Evolutionary conservation across 352 stramenopile genomes (phyloP).

Genomic region (Pythium guiyangense): DNA sequence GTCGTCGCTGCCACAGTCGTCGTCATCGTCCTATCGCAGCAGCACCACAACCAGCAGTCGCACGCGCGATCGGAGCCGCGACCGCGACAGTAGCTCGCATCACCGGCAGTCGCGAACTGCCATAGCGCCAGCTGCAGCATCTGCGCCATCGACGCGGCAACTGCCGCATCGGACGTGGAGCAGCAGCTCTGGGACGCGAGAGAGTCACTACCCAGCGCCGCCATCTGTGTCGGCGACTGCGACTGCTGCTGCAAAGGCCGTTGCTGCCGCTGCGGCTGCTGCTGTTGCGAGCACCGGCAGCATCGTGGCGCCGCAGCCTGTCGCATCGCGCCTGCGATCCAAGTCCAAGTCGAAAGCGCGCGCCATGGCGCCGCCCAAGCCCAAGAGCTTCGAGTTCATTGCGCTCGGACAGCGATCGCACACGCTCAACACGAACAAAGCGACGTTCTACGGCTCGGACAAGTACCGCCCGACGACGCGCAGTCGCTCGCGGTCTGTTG

Average conservation of each 20-base stretch:
- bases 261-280: background rate
- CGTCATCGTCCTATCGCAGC: background rate
- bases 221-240: background rate
- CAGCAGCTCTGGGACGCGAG: background rate
- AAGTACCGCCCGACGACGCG: conserved; percentile 16
- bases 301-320: conserved; percentile 2
- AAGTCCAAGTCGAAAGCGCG: conserved; percentile 57
- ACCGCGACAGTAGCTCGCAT: background rate
- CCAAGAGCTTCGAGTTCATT: conserved; percentile 38
- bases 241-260: background rate
- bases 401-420: conserved; percentile 31
- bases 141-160: background rate
- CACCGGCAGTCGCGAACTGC: background rate
- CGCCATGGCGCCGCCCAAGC: conserved; percentile 16
- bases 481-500: conserved; percentile 25
- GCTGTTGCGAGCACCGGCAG: conserved; percentile 1
- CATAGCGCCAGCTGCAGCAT: background rate
- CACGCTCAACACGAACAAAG: conserved; percentile 18
- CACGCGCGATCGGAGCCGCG: background rate
- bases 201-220: background rate
- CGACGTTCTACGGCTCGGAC: conserved; percentile 25
- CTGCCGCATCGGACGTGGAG: background rate
- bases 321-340: conserved; percentile 39
- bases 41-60: background rate
- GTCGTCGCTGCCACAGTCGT: background rate